Evolutionary conservation across 1,139 yeast species (phyloP).

Genomic region (Komagataea norvegica): DNA sequence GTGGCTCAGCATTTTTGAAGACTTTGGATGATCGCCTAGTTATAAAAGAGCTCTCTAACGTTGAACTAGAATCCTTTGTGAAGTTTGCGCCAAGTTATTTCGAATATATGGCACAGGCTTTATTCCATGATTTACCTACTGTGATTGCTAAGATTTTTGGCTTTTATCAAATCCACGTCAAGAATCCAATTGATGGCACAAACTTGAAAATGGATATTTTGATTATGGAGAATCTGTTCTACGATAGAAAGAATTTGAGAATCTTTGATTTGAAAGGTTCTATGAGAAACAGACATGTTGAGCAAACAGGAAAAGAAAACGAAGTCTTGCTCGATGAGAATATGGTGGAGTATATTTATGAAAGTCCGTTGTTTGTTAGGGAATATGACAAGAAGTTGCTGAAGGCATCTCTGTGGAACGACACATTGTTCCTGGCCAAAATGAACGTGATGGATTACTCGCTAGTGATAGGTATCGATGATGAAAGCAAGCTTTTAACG

Average conservation of each 20-base stretch:
- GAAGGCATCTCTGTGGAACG: constrained; percentile 90
- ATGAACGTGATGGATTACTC: constrained; percentile 99
- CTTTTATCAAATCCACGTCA: constrained; percentile 86
- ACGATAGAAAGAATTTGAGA: constrained; percentile 75
- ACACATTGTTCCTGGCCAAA: constrained; percentile 86
- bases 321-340: constrained; percentile 95
- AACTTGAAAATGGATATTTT: constrained; percentile 83
- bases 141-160: constrained; percentile 94
- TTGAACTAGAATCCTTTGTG: constrained; percentile 89
- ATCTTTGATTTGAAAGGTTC: constrained; percentile 97
- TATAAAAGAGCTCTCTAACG: constrained; percentile 81
- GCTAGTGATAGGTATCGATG: constrained; percentile 85
- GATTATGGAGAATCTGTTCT: constrained; percentile 93
- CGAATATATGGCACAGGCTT: constrained; percentile 91
- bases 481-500: constrained; percentile 59
- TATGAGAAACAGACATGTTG: constrained; percentile 94
- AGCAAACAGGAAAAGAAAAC: constrained; percentile 92
- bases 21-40: constrained; percentile 88
- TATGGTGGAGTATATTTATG: constrained; percentile 96
- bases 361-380: constrained; percentile 89
- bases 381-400: constrained; percentile 86
- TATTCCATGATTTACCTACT: constrained; percentile 91
- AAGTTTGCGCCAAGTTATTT: constrained; percentile 96
- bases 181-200: constrained; percentile 70
- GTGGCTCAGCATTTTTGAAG: constrained; percentile 90